Conservation (phyloP, 129 eudicot genomes). For the Centrapalus pauciflorus region DNA sequence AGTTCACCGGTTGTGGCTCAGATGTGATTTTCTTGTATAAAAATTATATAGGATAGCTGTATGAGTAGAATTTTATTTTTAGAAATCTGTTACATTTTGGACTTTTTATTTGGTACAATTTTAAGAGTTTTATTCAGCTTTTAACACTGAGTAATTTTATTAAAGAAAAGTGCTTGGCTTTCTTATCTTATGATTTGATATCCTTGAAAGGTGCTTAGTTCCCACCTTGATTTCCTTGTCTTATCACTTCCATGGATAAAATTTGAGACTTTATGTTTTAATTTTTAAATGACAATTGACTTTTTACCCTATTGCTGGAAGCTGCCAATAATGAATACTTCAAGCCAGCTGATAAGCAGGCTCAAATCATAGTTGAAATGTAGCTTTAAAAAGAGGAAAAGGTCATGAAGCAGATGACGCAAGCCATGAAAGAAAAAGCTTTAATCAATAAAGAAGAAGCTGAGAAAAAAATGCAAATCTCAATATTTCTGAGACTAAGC, state of each 20-base stretch:
- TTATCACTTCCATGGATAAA: too few species aligned
- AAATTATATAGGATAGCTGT: too few species aligned
- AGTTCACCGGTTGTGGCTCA: too few species aligned
- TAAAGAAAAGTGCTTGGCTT: too few species aligned
- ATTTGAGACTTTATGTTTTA: neutral
- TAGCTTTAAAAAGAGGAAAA: conserved; percentile 80
- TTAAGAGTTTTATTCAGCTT: too few species aligned
- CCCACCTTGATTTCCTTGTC: too few species aligned
- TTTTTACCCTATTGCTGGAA: conserved; percentile 40
- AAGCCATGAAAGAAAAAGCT: conserved; percentile 65
- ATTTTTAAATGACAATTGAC: neutral
- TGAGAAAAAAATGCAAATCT: conserved; percentile 30
- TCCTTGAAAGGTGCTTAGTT: too few species aligned
- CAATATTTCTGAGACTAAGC: conserved; percentile 33
- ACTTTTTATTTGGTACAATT: too few species aligned
- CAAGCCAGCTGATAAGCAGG: conserved; percentile 79
- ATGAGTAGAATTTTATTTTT: too few species aligned
- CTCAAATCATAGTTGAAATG: conserved; percentile 57
- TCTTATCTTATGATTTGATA: neutral
- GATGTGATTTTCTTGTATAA: too few species aligned
- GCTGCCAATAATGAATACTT: conserved; percentile 62
- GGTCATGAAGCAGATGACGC: conserved; percentile 60
- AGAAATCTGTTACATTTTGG: too few species aligned
- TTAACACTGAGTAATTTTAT: too few species aligned
- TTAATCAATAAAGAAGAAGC: conserved; percentile 50